Evolutionary conservation across 2,329 filamentous ascomycete genomes (phyloP).

Genomic region (Aureobasidium zeae): DNA sequence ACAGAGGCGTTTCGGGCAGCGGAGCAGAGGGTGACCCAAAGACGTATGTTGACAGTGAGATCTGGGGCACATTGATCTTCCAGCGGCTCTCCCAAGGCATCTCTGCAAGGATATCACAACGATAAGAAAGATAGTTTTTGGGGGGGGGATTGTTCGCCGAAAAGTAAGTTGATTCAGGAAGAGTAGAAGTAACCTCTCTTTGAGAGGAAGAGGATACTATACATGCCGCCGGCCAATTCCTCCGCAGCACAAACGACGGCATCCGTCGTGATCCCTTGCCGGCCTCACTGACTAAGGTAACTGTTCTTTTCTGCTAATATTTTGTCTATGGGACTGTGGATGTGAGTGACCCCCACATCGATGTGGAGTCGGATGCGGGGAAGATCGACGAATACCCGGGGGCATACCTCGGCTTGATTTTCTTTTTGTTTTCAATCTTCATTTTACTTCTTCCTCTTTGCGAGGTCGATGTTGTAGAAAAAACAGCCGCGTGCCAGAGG

Average conservation of each 20-base stretch:
- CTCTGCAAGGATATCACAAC: conserved; percentile 15
- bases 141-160: background rate
- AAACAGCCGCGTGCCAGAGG: too few relatives aligned
- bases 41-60: conserved; percentile 39
- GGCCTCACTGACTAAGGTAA: too few relatives aligned
- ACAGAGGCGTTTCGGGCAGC: conserved; percentile 35
- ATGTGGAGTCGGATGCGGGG: background rate
- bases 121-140: background rate
- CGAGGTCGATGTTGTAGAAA: too few relatives aligned
- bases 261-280: too few relatives aligned
- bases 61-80: conserved; percentile 37
- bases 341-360: background rate
- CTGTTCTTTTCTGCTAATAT: background rate
- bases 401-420: background rate
- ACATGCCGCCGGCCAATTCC: too few relatives aligned
- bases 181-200: too few relatives aligned
- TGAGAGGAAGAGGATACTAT: too few relatives aligned
- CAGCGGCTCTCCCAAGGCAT: conserved; percentile 48
- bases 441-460: too few relatives aligned
- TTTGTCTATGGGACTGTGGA: background rate
- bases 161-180: background rate
- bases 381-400: background rate
- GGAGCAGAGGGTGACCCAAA: conserved; percentile 41
- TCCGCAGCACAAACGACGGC: too few relatives aligned
- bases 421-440: too few relatives aligned